Evolutionary conservation across 768 basidiomycete genomes (phyloP), one percentile per base, ranked within the genome.

Genomic region (Arthromyces matolae): DNA sequence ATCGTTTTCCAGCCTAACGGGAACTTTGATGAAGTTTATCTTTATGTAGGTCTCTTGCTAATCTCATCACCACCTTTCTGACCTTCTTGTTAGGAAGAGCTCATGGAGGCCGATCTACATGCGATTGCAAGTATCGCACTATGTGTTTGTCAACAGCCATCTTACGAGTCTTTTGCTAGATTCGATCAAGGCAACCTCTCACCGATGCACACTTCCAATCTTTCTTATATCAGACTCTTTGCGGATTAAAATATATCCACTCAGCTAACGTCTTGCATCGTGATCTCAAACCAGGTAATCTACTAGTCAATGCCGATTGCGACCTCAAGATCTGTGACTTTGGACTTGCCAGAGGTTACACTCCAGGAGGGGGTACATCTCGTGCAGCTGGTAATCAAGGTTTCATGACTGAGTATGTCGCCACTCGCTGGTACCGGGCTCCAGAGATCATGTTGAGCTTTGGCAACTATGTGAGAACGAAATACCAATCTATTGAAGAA

Each of bases 391-490:
- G 85, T 29, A 88, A 89, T 60, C 87, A 86, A 60, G 95, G 95
- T 0, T 97, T 98, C 71, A 97, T 98, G 95, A 98, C 96, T 0
- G 96, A 98, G 70, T 98, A 95, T 65, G 89, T 98, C 25, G 95
- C 95, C n/a, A 99, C 95, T 7, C 78, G 95, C 47, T 98, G 95
- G 95, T 99, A 99, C 65, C 78, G 95, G 28, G 95, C 95, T 18
- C 95, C 96, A 0, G 96, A 99, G 71, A 99, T 98, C 69, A 99
- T 98, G 96, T 65, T 98, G 58, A 93, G 91, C 71, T 95, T 93
- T 58, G 90, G 90, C 18, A 93, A 93, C 71, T 93, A 93, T 61
- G 93, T 93, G 56, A 65, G 88, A 72, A 10, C 19, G 33, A 42
- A 20, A 22, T 49, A 13, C 18, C 28, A 12, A 24, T 47, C 13